Evolutionary conservation across 345 rosid species (phyloP).

Genomic region (Pistacia atlantica): DNA sequence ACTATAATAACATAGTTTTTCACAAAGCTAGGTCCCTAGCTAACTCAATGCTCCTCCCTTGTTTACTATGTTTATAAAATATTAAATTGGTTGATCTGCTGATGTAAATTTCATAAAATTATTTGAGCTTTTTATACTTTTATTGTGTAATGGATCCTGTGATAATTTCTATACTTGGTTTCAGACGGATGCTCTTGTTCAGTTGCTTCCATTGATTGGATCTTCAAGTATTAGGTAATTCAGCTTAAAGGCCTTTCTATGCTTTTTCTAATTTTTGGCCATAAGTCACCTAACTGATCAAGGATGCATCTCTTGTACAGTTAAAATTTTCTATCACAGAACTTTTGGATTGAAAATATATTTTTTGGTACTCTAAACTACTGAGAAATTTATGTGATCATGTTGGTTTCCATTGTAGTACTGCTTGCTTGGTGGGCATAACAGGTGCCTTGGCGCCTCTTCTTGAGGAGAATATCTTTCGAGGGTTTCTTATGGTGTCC

Average conservation of each 20-base stretch:
- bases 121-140: slow-evolving; percentile 10
- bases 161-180: slow-evolving; percentile 19
- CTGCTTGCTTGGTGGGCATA: slow-evolving; percentile 83
- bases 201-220: slow-evolving; percentile 70
- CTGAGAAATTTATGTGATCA: slow-evolving; percentile 9
- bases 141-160: background rate
- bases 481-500: slow-evolving; percentile 93
- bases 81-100: slow-evolving; percentile 1
- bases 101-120: slow-evolving; percentile 6
- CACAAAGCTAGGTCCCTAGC: no score
- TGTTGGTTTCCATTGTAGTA: slow-evolving; percentile 44
- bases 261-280: background rate
- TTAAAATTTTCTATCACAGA: background rate
- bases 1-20: no score
- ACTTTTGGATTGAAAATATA: background rate
- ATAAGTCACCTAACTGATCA: background rate
- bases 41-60: no score
- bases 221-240: slow-evolving; percentile 64
- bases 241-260: background rate
- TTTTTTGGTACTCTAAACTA: background rate
- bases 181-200: slow-evolving; percentile 73
- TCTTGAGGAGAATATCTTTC: slow-evolving; percentile 92
- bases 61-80: background rate
- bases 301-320: background rate
- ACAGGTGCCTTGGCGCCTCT: slow-evolving; percentile 93